Evolutionary conservation across 768 basidiomycete species (phyloP).

Genomic region (Tylopilus rubrobrunneus): DNA sequence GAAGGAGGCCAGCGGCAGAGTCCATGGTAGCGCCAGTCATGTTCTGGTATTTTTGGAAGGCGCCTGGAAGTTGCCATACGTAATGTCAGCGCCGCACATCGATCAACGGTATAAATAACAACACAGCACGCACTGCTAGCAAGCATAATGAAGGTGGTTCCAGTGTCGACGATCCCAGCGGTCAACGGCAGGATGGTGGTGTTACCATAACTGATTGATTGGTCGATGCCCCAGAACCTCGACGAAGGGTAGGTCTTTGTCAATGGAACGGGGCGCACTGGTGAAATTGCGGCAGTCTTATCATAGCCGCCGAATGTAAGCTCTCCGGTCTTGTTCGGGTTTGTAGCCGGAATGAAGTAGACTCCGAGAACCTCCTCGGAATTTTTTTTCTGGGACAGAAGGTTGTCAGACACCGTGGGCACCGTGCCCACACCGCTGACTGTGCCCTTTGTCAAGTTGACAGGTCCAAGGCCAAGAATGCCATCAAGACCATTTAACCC

Average conservation of each 20-base stretch:
- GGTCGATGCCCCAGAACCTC: conserved; percentile 32
- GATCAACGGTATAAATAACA: too few relatives aligned
- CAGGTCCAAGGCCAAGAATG: not conserved
- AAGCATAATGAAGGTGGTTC: conserved; percentile 25
- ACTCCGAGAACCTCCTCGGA: conserved; percentile 27
- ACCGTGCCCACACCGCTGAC: conserved; percentile 16
- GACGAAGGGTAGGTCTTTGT: conserved; percentile 25
- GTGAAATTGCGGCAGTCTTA: not conserved
- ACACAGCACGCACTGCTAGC: not conserved
- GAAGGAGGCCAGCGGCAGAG: not conserved
- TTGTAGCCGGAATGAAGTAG: conserved; percentile 26
- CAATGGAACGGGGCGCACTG: conserved; percentile 20
- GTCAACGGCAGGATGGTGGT: conserved; percentile 17
- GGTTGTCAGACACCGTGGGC: conserved; percentile 38
- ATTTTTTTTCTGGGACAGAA: conserved; percentile 26
- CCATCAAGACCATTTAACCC: not conserved
- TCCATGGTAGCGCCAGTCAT: not conserved
- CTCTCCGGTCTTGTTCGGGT: conserved; percentile 7
- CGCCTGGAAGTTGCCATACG: not conserved
- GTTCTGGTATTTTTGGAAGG: not conserved
- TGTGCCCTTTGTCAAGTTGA: conserved; percentile 20
- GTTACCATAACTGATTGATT: conserved; percentile 30
- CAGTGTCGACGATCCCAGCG: conserved; percentile 35
- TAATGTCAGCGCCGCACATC: not conserved
- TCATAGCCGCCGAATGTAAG: conserved; percentile 29